Conservation (phyloP, 2,329 filamentous ascomycete species). For the Peltaster fructicola region DNA sequence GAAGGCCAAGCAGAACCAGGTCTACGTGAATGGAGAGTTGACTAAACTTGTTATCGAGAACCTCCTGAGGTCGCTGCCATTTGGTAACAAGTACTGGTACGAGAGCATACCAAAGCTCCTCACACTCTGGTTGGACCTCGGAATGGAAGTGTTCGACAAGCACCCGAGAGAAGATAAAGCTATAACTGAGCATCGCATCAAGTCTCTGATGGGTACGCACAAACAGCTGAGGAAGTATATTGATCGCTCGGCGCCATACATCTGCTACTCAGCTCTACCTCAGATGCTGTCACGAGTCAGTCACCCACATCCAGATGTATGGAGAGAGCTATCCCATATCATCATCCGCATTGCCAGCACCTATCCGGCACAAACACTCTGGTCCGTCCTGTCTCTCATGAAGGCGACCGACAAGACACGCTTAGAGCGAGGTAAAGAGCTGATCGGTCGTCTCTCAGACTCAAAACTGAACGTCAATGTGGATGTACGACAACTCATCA, state of each 20-base stretch:
- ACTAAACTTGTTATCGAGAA: conserved; percentile 86
- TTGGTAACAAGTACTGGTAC: conserved; percentile 88
- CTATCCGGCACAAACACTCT: conserved; percentile 83
- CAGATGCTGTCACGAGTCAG: conserved; percentile 94
- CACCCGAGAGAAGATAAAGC: conserved; percentile 30
- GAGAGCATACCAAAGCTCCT: conserved; percentile 83
- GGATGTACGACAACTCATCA: conserved; percentile 56
- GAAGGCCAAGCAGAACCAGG: conserved; percentile 46
- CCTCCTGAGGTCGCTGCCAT: conserved; percentile 70
- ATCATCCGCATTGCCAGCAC: conserved; percentile 70
- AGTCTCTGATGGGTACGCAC: conserved; percentile 53
- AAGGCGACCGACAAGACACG: conserved; percentile 63
- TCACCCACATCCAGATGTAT: conserved; percentile 64
- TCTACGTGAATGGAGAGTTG: conserved; percentile 55
- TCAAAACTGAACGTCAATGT: conserved; percentile 38
- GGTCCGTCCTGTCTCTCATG: conserved; percentile 75
- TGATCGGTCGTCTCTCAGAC: conserved; percentile 26
- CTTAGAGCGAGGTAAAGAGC: conserved; percentile 30
- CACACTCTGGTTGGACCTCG: conserved; percentile 88
- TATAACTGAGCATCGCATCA: conserved; percentile 34
- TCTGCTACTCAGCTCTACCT: conserved; percentile 69
- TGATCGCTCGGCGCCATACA: conserved; percentile 50
- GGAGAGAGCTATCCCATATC: conserved; percentile 57
- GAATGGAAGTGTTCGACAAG: conserved; percentile 27
- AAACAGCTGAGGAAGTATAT: conserved; percentile 66